Percentiles rank a stretch among this genome's conserved stretches.
phyloP scores from a whole-genome alignment of 2,329 filamentous ascomycete genomes.

The Xylariales sp. region DNA sequence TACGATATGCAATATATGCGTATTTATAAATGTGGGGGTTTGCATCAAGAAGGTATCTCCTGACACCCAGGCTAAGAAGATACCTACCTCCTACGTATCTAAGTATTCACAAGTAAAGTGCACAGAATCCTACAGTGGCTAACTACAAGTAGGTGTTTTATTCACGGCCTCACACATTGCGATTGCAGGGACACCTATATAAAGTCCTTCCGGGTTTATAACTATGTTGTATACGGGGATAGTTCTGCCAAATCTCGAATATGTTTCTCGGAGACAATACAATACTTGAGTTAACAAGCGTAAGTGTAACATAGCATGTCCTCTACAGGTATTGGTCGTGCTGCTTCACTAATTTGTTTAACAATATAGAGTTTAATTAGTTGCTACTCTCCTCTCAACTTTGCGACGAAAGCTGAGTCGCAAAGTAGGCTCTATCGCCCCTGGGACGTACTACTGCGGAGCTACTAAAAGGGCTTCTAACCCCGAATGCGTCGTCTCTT shows the following conservation, averaged over 20 bases:
- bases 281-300: background rate
- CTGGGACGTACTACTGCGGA: background rate
- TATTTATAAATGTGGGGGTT: too few relatives aligned
- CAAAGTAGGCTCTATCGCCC: constrained; percentile 1
- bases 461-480: constrained; percentile 32
- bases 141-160: too few relatives aligned
- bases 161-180: background rate
- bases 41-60: too few relatives aligned
- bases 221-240: too few relatives aligned
- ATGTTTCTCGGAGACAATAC: background rate
- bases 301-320: background rate
- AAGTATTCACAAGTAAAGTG: too few relatives aligned
- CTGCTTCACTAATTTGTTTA: constrained; percentile 7
- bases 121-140: too few relatives aligned
- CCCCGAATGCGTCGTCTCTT: constrained; percentile 50
- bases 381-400: constrained; percentile 1
- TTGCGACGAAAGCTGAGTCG: background rate
- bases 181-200: background rate
- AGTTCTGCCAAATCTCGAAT: background rate
- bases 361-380: constrained; percentile 20
- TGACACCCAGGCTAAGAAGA: too few relatives aligned
- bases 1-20: too few relatives aligned
- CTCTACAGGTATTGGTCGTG: background rate
- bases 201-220: background rate
- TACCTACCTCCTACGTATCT: too few relatives aligned